phyloP scores from a whole-genome alignment of 768 basidiomycete species.

The Leccinum boreale region DNA sequence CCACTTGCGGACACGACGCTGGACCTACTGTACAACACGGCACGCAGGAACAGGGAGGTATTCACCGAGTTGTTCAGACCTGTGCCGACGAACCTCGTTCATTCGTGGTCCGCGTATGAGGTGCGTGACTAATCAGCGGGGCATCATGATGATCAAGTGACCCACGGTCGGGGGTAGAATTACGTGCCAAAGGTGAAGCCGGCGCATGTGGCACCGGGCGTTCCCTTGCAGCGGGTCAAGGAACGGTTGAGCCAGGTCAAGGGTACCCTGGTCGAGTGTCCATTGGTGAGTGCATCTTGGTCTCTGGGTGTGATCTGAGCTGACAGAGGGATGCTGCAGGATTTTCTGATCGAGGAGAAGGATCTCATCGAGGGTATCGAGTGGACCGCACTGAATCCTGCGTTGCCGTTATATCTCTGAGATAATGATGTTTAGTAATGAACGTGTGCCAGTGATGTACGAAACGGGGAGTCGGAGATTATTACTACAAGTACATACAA shows the following conservation, averaged over 20 bases:
- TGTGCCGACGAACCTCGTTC: constrained; percentile 81
- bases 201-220: constrained; percentile 74
- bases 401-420: constrained; percentile 75
- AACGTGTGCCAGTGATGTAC: not conserved
- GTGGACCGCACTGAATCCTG: constrained; percentile 74
- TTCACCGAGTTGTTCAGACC: constrained; percentile 85
- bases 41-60: constrained; percentile 75
- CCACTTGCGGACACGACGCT: constrained; percentile 63
- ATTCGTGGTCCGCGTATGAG: constrained; percentile 75
- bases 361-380: constrained; percentile 66
- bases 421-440: constrained; percentile 3
- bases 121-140: constrained; percentile 36
- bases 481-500: not conserved
- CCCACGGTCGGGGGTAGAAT: constrained; percentile 39
- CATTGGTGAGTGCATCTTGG: constrained; percentile 47
- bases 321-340: constrained; percentile 38
- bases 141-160: not conserved
- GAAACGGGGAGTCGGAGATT: constrained; percentile 19
- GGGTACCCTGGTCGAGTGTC: constrained; percentile 74
- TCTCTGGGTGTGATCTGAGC: constrained; percentile 1
- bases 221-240: constrained; percentile 72
- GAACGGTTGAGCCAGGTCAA: constrained; percentile 63
- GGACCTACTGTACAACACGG: constrained; percentile 64
- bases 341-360: constrained; percentile 82
- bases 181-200: constrained; percentile 75